Base-by-base conservation (phyloP, 306 rosid species). In the Casuarina glauca region DNA sequence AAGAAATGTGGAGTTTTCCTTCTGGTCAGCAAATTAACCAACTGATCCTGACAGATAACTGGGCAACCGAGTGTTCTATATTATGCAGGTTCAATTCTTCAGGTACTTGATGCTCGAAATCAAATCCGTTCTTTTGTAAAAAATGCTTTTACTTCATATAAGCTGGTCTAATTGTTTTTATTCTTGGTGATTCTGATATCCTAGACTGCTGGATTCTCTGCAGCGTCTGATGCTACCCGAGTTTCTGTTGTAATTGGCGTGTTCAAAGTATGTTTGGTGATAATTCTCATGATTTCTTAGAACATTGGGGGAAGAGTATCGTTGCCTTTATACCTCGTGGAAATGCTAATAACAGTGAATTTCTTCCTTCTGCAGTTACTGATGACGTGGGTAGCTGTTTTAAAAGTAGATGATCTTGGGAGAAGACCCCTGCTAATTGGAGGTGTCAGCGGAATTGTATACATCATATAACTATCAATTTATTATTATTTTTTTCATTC, bases 31-130 rank as follows among this genome's bases (percentile, higher is more conserved):
- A 82, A 90, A 86, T 80, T 80, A 63, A 71, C 77, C 76, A 43
- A 80, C 49, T 84, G 81, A 76, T 79, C 76, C 58, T 84, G 75
- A 80, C 90, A 95, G 98, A 95, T 95, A 86, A 95, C 97, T 66
- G 98, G 98, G 73, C 98, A 95, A 77, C 98, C 98, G 50, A 95
- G 97, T 87, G 98, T 95, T 74, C 83, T 95, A 68, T 95, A 92
- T 82, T 95, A 95, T 77, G 98, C 98, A 3, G 97, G 98, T 66
- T 75, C 92, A 36, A 95, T 95, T 80, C 97, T 95, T 74, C 98
- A 95, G 98, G 98, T 95, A 82, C 75, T 62, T 76, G 32, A 81
- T 83, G 69, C 16, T 74, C 76, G 63, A 43, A 66, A 20, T 64
- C 74, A 75, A 71, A 72, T 82, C 67, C 67, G 62, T 55, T 46